Conservation (phyloP, 2,329 filamentous ascomycete species). For the Talaromyces sp. region DNA sequence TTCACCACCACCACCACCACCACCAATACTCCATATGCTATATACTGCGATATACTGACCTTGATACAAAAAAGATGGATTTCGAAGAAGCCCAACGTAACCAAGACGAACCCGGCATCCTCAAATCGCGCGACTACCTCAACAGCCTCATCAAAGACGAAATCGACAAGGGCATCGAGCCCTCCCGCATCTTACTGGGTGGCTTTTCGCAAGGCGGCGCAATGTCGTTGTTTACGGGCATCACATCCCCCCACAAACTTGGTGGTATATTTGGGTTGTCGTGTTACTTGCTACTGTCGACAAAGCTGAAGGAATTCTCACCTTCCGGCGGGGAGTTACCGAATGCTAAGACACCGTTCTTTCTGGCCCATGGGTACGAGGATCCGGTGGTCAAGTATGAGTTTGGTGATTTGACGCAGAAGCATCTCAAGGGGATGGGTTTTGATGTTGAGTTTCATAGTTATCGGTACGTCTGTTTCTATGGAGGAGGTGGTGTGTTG, state of each 20-base stretch:
- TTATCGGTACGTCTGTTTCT: slow-evolving; percentile 60
- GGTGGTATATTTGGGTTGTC: slow-evolving; percentile 87
- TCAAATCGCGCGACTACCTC: slow-evolving; percentile 71
- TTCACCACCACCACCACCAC: background rate
- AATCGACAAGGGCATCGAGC: slow-evolving; percentile 74
- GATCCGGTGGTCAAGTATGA: slow-evolving; percentile 71
- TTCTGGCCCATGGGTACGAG: slow-evolving; percentile 81
- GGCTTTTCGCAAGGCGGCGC: slow-evolving; percentile 73
- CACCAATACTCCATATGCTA: background rate
- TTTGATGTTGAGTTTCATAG: slow-evolving; percentile 73
- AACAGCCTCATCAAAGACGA: slow-evolving; percentile 76
- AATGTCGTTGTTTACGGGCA: slow-evolving; percentile 76
- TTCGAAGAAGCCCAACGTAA: slow-evolving; percentile 42
- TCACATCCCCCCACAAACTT: slow-evolving; percentile 71
- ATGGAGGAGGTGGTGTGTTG: background rate
- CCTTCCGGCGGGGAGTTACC: slow-evolving; percentile 53
- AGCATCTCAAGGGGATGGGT: slow-evolving; percentile 65
- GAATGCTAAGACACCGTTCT: slow-evolving; percentile 76
- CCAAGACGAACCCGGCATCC: slow-evolving; percentile 66
- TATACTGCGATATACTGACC: background rate
- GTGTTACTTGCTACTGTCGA: slow-evolving; percentile 72
- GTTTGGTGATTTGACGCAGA: slow-evolving; percentile 67
- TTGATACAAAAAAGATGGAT: slow-evolving; percentile 33
- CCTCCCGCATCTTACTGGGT: slow-evolving; percentile 77
- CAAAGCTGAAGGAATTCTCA: slow-evolving; percentile 58